Evolutionary conservation across 1,139 yeast species (phyloP), one percentile per base, ranked within the genome.

Genomic region (Diutina sp.): DNA sequence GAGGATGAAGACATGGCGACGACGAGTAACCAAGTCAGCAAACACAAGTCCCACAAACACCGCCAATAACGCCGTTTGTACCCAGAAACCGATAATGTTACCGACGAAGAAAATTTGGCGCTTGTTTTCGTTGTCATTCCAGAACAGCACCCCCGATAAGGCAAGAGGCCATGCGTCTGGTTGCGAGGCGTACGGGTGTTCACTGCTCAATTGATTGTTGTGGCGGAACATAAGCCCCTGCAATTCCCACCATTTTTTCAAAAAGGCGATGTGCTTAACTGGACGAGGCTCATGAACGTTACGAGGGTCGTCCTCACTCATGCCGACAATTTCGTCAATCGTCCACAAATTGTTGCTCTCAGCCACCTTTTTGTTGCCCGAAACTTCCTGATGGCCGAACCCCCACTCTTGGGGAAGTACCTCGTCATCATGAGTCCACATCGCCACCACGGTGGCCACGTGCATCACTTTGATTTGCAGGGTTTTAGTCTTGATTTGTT

Each of bases 91-190:
- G 62, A 89, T 72, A 58, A 89, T 79, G 71, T 95, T 93, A 60
- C 99, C 99, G 58, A 87, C 63, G 70, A 93, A 89, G 72, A 85
- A 95, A 58, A 93, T 90, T 71, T 95, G 99, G 65, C 74, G 76
- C 62, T 76, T 80, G 58, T 67, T 67, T 3, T 72, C 76, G 60
- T 83, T 83, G 60, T 89, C 84, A 54, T 95, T 90, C 97, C 98
- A 93, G 78, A 93, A 93, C 1, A 97, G 90, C 38, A 93, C 97
- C 62, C 99, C 99, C 14, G 89, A 82, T 57, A 87, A 71, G 54
- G 95, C 81, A 62, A 89, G 79, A n/a, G 99, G 99, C 99, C 99
- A 93, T 7, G 87, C 74, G 61, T 84, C 82, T 4, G 99, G 99
- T 61, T 84, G 86, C 5, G 97, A 89, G 8, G 98, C 97, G 74